These are phyloP conservation scores for Ulmus americana DNA, from an alignment of 331 rosid species.

Conservation along the genomic window DNA sequence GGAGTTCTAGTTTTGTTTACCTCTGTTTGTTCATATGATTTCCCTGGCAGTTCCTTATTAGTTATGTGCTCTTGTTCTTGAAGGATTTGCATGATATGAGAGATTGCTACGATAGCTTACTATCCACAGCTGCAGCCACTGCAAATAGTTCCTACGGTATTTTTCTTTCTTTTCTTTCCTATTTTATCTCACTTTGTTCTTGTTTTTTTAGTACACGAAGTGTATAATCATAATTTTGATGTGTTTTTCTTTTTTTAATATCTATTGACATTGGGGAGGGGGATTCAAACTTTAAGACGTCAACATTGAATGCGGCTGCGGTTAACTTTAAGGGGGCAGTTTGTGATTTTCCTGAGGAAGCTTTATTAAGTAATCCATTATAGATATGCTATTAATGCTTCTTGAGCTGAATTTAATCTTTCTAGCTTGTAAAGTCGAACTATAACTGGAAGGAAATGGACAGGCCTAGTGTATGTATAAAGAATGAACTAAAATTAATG, in stretches of 20 bases:
- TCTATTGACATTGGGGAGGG: too few species aligned
- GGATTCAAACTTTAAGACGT: too few species aligned
- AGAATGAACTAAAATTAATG: too few species aligned
- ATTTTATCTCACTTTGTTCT: not conserved
- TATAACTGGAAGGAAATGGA: too few species aligned
- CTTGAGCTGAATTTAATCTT: too few species aligned
- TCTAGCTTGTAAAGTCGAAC: too few species aligned
- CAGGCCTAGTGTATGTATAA: too few species aligned
- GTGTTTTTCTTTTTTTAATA: not conserved
- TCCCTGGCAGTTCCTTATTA: conserved; percentile 5
- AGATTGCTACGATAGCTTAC: conserved; percentile 89
- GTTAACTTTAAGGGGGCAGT: not conserved
- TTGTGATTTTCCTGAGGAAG: conserved; percentile 10
- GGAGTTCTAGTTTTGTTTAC: not conserved
- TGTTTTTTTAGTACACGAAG: not conserved
- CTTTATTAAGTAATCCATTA: not conserved
- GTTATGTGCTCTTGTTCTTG: conserved; percentile 16
- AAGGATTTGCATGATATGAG: conserved; percentile 82
- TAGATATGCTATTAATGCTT: not conserved
- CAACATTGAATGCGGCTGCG: too few species aligned
- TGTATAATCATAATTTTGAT: not conserved
- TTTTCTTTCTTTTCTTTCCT: not conserved
- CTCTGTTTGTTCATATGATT: not conserved
- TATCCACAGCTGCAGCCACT: conserved; percentile 94
- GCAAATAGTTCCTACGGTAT: conserved; percentile 92